Percentiles rank a stretch among this genome's conserved stretches.
Conservation (phyloP, 31 red algal genomes). For the Endocladia muricata region DNA sequence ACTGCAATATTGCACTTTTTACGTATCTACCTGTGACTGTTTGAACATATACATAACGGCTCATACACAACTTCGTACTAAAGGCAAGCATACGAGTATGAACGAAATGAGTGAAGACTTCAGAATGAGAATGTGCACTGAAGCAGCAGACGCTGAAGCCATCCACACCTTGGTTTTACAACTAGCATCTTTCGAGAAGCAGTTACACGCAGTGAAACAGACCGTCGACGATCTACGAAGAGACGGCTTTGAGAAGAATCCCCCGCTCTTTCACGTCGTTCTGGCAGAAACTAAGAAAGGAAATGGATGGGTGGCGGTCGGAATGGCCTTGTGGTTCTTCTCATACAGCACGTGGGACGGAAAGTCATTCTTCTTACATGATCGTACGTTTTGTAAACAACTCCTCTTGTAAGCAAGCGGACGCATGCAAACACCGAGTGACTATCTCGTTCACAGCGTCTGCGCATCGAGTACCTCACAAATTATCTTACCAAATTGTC, state of each 20-base stretch:
- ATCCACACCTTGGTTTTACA: not conserved
- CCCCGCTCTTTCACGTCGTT: slow-evolving; percentile 20
- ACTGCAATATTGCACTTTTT: no score
- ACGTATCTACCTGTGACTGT: no score
- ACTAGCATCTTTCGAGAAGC: slow-evolving; percentile 1
- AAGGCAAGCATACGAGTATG: no score
- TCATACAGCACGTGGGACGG: slow-evolving; percentile 43
- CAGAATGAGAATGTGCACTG: no score
- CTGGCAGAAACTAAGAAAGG: slow-evolving; percentile 3
- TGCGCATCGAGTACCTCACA: not conserved
- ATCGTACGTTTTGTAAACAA: slow-evolving; percentile 11
- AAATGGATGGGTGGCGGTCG: slow-evolving; percentile 7
- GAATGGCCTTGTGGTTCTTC: slow-evolving; percentile 18
- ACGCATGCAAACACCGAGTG: not conserved
- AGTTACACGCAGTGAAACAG: not conserved
- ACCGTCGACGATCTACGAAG: not conserved
- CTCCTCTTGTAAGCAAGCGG: not conserved
- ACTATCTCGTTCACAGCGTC: not conserved
- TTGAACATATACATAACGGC: no score
- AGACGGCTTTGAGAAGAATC: slow-evolving; percentile 1
- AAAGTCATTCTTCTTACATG: slow-evolving; percentile 5
- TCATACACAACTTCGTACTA: no score
- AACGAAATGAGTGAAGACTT: no score
- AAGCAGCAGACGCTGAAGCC: not conserved
- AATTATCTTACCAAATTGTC: not conserved